These are phyloP conservation scores for Niebla homalea DNA, from an alignment of 495 filamentous ascomycete species.

Conservation along the genomic window DNA sequence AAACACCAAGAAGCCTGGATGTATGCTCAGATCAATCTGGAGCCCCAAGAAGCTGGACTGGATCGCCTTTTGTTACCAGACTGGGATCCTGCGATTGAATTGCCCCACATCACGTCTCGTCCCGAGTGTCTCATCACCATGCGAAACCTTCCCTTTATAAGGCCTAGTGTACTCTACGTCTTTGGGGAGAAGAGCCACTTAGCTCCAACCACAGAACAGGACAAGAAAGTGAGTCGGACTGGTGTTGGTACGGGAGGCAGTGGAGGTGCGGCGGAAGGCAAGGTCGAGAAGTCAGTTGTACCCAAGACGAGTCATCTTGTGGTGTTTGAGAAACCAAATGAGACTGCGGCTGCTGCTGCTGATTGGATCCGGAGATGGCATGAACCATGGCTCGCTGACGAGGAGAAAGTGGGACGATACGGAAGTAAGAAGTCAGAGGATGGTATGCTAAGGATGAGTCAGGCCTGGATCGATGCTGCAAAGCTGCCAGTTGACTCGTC, in stretches of 20 bases:
- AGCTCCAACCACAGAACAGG: conserved; percentile 21
- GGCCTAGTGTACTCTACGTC: conserved; percentile 4
- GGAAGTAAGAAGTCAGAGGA: neutral
- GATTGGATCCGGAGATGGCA: neutral
- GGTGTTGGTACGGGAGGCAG: conserved; percentile 54
- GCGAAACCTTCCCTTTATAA: neutral
- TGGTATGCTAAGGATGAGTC: neutral
- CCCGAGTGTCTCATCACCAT: conserved; percentile 13
- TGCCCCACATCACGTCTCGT: conserved; percentile 8
- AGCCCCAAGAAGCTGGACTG: conserved; percentile 8
- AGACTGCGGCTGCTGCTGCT: neutral
- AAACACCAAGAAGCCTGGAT: conserved; percentile 49
- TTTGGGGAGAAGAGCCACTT: conserved; percentile 1
- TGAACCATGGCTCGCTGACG: neutral
- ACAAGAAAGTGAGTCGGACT: conserved; percentile 48
- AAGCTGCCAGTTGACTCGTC: neutral
- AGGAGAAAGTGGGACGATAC: neutral
- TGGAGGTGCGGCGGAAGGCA: conserved; percentile 44
- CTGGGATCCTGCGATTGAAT: conserved; percentile 24
- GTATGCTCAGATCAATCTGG: conserved; percentile 9
- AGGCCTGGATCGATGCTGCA: neutral
- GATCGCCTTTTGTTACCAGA: conserved; percentile 41
- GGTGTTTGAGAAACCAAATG: neutral
- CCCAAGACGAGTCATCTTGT: conserved; percentile 18
- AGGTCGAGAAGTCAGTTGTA: conserved; percentile 45